Base-by-base conservation (phyloP, 2,329 filamentous ascomycete genomes). In the Hymenoscyphus infarciens region DNA sequence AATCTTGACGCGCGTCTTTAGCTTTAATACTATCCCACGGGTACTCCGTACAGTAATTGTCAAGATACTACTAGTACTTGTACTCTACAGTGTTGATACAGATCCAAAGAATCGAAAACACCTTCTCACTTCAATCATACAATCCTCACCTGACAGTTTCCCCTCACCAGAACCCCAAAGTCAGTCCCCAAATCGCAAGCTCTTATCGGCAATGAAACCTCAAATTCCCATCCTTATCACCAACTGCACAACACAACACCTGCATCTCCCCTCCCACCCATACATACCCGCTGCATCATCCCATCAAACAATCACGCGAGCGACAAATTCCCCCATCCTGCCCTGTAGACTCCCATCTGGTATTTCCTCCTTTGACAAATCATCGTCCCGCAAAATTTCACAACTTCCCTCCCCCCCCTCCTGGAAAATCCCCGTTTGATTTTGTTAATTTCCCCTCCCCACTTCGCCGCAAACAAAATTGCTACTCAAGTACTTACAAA, bases 391-490 rank as follows among this genome's bases (percentile, higher is more conserved):
- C 29, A 31, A 27, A 42, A 31, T 25, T 58, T 49, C 27, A 8
- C 4, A n/a, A 19, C 49, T 11, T 15, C 25, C 27, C 16, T n/a
- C 16, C 7, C 42, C 22, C 5, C 25, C 27, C 16, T n/a, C 16
- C 7, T n/a, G 22, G 2, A 49, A 49, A 59, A 49, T 27, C 4
- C 25, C 25, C 13, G 7, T 56, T 42, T 7, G 15, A n/a, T 11
- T 42, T 42, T 57, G 2, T 57, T 33, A 56, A n/a, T 15, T 56
- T 35, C 33, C 15, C 22, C 35, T 11, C 25, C 57, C 39, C 57
- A 45, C 57, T 22, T 33, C 22, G 57, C 57, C 39, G 57, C 57
- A 59, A 49, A 59, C n/a, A 25, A 59, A 59, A 59, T 59, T 59
- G 27, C 57, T 19, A 19, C 39, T n/a, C n/a, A n/a, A n/a, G n/a